phyloP scores from a whole-genome alignment of 495 filamentous ascomycete genomes.

The Neurospora pannonica region DNA sequence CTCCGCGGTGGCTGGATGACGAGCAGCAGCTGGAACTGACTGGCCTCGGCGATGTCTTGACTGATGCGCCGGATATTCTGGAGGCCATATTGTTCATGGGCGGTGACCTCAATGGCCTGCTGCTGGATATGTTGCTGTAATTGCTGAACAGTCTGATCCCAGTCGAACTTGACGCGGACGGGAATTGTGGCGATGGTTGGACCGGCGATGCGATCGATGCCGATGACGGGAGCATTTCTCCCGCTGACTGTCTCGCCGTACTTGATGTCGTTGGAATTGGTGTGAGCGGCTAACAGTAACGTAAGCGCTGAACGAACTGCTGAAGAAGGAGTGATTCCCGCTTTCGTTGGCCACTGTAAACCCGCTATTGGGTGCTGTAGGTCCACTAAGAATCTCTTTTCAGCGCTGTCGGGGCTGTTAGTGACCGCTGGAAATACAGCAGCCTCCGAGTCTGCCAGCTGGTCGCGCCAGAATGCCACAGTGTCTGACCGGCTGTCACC shows the following conservation, averaged over 20 bases:
- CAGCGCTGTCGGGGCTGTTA: not conserved
- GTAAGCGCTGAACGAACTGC: not conserved
- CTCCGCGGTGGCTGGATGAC: slow-evolving; percentile 20
- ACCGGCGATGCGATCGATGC: slow-evolving; percentile 38
- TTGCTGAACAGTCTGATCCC: slow-evolving; percentile 1
- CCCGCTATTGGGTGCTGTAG: not conserved
- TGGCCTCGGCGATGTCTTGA: slow-evolving; percentile 18
- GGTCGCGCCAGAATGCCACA: not conserved
- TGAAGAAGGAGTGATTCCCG: not conserved
- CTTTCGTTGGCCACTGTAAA: not conserved
- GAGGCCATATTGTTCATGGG: slow-evolving; percentile 38
- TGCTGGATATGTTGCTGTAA: slow-evolving; percentile 24
- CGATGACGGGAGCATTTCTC: slow-evolving; percentile 34
- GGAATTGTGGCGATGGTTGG: slow-evolving; percentile 53
- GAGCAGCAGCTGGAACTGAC: slow-evolving; percentile 34
- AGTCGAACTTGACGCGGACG: not conserved
- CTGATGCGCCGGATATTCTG: slow-evolving; percentile 29
- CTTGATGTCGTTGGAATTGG: slow-evolving; percentile 31
- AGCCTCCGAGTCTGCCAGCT: not conserved
- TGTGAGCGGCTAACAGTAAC: slow-evolving; percentile 25
- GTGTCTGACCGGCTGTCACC: not conserved
- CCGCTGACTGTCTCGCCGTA: slow-evolving; percentile 36
- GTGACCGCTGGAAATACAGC: not conserved
- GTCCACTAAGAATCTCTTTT: not conserved
- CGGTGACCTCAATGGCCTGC: slow-evolving; percentile 25